These are phyloP conservation scores for Paecilomyces fulvus DNA, from an alignment of 2,329 filamentous ascomycete genomes.

Conservation along the genomic window DNA sequence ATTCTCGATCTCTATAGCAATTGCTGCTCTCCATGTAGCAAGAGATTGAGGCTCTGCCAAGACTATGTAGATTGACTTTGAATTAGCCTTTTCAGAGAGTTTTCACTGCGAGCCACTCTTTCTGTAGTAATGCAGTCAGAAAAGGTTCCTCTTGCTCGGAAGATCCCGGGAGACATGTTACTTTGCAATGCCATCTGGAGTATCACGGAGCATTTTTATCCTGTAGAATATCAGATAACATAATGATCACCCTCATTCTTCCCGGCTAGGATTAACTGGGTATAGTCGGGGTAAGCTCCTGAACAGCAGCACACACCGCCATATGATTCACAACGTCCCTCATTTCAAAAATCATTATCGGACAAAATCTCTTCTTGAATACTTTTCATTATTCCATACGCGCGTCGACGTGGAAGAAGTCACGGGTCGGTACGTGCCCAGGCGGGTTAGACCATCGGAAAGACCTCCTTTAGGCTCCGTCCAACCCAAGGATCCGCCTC, in stretches of 20 bases:
- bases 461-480: constrained; percentile 2
- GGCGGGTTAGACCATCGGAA: background rate
- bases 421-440: background rate
- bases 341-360: background rate
- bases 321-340: background rate
- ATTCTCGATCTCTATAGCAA: background rate
- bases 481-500: constrained; percentile 4
- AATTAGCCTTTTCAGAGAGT: background rate
- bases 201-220: background rate
- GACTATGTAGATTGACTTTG: no score
- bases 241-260: background rate
- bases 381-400: background rate
- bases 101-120: background rate
- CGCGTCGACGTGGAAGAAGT: background rate
- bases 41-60: no score
- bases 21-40: background rate
- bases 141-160: no score
- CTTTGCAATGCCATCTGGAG: background rate
- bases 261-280: background rate
- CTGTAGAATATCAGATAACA: background rate
- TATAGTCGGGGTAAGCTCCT: background rate
- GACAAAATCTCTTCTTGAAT: no score
- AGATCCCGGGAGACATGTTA: background rate
- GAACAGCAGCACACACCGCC: background rate
- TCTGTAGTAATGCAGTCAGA: no score